Evolutionary conservation across 345 rosid species (phyloP).

Genomic region (Pistacia atlantica): DNA sequence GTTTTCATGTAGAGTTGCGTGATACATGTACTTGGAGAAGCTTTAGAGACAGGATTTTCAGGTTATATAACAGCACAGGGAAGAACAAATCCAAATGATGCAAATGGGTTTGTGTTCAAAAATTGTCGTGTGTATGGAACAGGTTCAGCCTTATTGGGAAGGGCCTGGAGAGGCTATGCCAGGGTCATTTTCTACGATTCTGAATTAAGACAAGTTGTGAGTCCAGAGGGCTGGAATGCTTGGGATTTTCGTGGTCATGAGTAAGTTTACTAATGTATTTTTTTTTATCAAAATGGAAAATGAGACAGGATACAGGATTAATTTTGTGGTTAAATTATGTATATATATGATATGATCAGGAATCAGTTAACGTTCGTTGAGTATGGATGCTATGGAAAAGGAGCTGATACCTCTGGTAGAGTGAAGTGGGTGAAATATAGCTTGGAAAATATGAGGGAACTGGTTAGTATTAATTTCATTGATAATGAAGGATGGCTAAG

Average conservation of each 20-base stretch:
- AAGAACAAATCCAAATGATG: slow-evolving; percentile 36
- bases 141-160: slow-evolving; percentile 45
- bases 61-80: slow-evolving; percentile 72
- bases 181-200: slow-evolving; percentile 54
- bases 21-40: slow-evolving; percentile 47
- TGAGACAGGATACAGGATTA: no score
- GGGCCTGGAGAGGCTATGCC: slow-evolving; percentile 59
- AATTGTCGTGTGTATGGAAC: slow-evolving; percentile 40
- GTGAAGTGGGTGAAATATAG: slow-evolving; percentile 48
- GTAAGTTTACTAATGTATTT: slow-evolving; percentile 23
- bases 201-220: slow-evolving; percentile 29
- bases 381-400: slow-evolving; percentile 42
- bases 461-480: slow-evolving; percentile 44
- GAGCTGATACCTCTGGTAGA: slow-evolving; percentile 38
- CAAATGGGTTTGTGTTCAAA: slow-evolving; percentile 62
- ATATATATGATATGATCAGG: slow-evolving; percentile 27
- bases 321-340: background rate
- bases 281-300: no score
- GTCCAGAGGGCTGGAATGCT: slow-evolving; percentile 50
- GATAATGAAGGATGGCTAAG: slow-evolving; percentile 56
- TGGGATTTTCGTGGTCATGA: slow-evolving; percentile 39
- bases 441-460: background rate
- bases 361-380: slow-evolving; percentile 39
- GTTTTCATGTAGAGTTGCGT: slow-evolving; percentile 39
- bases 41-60: slow-evolving; percentile 25